These are phyloP conservation scores for Geotrichum reessii DNA, from an alignment of 1,139 yeast genomes.

Conservation along the genomic window DNA sequence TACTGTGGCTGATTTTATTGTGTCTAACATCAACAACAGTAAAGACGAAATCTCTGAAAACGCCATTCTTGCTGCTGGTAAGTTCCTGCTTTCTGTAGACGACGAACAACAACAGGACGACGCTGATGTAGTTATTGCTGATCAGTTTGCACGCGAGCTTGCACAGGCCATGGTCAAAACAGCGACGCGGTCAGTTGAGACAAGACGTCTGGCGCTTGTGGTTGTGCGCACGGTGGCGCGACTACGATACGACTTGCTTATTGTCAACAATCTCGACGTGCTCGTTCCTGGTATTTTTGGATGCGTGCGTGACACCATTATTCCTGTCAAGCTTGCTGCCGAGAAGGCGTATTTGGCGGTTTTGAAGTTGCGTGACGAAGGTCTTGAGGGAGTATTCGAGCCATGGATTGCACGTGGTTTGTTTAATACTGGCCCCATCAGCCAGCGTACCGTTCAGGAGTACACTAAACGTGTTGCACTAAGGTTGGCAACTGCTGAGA, in stretches of 20 bases:
- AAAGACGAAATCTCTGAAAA: conserved; percentile 65
- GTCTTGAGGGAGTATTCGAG: conserved; percentile 50
- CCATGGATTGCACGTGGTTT: conserved; percentile 47
- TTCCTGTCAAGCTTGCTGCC: conserved; percentile 91
- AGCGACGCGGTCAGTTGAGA: conserved; percentile 60
- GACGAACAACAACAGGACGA: conserved; percentile 22
- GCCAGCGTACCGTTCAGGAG: conserved; percentile 70
- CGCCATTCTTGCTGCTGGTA: conserved; percentile 79
- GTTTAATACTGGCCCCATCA: conserved; percentile 7
- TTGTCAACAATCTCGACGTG: conserved; percentile 50
- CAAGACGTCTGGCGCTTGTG: conserved; percentile 73
- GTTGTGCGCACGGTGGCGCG: conserved; percentile 72
- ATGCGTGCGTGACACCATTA: conserved; percentile 76
- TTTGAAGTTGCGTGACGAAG: conserved; percentile 67
- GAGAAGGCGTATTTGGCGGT: conserved; percentile 81
- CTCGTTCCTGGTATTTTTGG: conserved; percentile 72
- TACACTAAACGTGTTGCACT: conserved; percentile 82
- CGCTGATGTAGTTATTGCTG: conserved; percentile 21
- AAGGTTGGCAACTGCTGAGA: conserved; percentile 76
- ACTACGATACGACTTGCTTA: conserved; percentile 45
- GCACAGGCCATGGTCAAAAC: conserved; percentile 50
- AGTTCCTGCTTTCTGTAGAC: conserved; percentile 47
- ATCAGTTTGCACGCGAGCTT: conserved; percentile 45
- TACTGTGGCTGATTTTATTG: conserved; percentile 47
- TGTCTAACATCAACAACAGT: conserved; percentile 43